A percentile compares a stretch with the other conserved stretches of the same genome.
Evolutionary conservation across 2,329 filamentous ascomycete species (phyloP).

Genomic region (Sporothrix inflata): DNA sequence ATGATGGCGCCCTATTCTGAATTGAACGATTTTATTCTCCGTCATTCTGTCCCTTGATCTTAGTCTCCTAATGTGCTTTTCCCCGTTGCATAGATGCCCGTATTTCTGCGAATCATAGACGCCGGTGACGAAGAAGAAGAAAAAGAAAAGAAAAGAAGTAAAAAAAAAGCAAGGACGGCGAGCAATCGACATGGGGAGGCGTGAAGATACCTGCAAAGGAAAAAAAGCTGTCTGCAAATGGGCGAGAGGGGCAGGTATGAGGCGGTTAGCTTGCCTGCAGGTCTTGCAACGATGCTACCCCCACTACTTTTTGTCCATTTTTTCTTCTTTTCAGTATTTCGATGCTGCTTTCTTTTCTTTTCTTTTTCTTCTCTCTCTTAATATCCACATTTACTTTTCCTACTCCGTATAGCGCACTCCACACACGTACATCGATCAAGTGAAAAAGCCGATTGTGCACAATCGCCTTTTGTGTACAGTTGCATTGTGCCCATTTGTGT

Average conservation of each 20-base stretch:
- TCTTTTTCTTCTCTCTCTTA: neutral
- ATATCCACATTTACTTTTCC: neutral
- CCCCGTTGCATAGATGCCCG: neutral
- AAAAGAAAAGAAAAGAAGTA: neutral
- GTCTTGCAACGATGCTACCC: slow-evolving; percentile 18
- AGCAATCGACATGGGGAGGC: no score
- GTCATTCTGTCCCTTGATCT: neutral
- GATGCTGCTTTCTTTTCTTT: neutral
- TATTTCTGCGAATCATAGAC: no score
- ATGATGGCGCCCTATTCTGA: neutral
- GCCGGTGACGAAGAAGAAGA: no score
- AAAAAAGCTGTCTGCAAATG: no score
- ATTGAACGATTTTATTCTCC: slow-evolving; percentile 11
- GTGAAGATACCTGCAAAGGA: no score
- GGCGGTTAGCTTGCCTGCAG: slow-evolving; percentile 11
- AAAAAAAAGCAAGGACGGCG: neutral
- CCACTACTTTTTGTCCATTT: no score
- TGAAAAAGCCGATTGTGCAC: neutral
- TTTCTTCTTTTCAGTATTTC: neutral
- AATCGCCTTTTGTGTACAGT: neutral
- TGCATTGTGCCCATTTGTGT: neutral
- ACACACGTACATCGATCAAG: neutral
- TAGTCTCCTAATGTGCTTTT: neutral
- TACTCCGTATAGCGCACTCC: neutral
- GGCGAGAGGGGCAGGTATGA: neutral